These are phyloP conservation scores for Wickerhamomyces xylosicus DNA, from an alignment of 805 yeast genomes.

Conservation along the genomic window DNA sequence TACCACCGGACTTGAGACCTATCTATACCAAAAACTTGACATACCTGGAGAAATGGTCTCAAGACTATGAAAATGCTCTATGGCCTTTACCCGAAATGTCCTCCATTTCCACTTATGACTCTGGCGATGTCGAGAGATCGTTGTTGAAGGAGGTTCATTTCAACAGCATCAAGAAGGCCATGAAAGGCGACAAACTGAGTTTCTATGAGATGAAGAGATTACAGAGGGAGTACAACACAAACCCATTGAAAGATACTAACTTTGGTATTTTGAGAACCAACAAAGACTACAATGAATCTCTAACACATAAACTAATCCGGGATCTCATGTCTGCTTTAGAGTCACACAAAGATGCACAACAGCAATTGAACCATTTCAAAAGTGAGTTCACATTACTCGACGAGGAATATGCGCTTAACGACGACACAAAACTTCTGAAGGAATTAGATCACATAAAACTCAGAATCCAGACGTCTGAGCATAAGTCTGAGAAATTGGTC, in stretches of 20 bases:
- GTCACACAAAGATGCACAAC: constrained; percentile 36
- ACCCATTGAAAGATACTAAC: constrained; percentile 50
- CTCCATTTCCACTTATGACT: constrained; percentile 46
- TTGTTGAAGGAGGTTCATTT: constrained; percentile 57
- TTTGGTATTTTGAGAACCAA: constrained; percentile 39
- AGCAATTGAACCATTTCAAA: constrained; percentile 27
- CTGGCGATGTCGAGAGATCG: constrained; percentile 74
- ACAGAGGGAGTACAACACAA: constrained; percentile 56
- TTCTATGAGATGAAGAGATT: constrained; percentile 52
- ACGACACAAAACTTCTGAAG: constrained; percentile 32
- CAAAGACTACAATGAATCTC: constrained; percentile 27
- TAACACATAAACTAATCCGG: constrained; percentile 57
- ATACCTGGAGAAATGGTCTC: constrained; percentile 54
- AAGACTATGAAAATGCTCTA: constrained; percentile 25
- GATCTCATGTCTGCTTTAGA: constrained; percentile 38
- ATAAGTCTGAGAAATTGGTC: constrained; percentile 21
- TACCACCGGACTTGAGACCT: constrained; percentile 74
- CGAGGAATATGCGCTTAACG: constrained; percentile 30
- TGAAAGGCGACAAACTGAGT: constrained; percentile 33
- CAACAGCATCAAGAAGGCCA: constrained; percentile 34
- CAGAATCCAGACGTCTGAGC: constrained; percentile 21
- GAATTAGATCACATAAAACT: constrained; percentile 34
- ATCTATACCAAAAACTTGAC: constrained; percentile 57
- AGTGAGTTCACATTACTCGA: constrained; percentile 23
- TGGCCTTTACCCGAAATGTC: constrained; percentile 82